Base-by-base conservation (phyloP, 139 green algal species). In the Chlamydomonas asymmetrica region DNA sequence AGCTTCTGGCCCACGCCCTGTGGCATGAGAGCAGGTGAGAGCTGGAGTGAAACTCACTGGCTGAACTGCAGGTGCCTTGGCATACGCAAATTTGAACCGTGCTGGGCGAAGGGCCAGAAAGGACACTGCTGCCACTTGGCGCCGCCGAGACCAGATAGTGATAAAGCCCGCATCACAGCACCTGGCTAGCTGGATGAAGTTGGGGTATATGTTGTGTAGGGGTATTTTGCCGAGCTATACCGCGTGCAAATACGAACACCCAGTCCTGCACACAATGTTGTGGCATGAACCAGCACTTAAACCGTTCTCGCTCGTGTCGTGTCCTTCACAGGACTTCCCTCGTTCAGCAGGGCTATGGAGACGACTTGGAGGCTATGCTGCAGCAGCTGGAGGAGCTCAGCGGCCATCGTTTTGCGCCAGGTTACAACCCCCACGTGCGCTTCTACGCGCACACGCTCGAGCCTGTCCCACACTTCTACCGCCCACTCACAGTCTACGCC, bases 391-490 rank as follows among this genome's bases (percentile, higher is more conserved):
- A 84, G n/a, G 43, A 37, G 27, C 40, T 81, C 32, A 16, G 6
- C 16, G 8, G 3, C 48, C 32, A 49, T 5, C 23, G 5, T 1
- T 9, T 82, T 27, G 20, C 76, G 3, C 38, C 27, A 2, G 73
- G 73, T 34, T 63, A 65, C 67, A 75, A 68, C 45, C 68, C 67
- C 8, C 16, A 38, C 25, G 49, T 78, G 23, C 52, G 56, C 39
- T 79, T 81, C 54, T 79, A 81, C 68, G 56, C 57, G 22, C 80
- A 85, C 48, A 67, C 79, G 43, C 48, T 22, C 35, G 82, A 82
- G 34, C 73, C 77, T 0, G 60, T 87, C 31, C 71, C 62, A 25
- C 82, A 87, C 74, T 66, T 81, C 27, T 84, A 83, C 67, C 76
- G 76, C 8, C 76, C 76, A 16, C 50, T 68, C 20, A 31, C 41